Conservation (phyloP, 2,329 filamentous ascomycete species). For the Blastomyces silverae region DNA sequence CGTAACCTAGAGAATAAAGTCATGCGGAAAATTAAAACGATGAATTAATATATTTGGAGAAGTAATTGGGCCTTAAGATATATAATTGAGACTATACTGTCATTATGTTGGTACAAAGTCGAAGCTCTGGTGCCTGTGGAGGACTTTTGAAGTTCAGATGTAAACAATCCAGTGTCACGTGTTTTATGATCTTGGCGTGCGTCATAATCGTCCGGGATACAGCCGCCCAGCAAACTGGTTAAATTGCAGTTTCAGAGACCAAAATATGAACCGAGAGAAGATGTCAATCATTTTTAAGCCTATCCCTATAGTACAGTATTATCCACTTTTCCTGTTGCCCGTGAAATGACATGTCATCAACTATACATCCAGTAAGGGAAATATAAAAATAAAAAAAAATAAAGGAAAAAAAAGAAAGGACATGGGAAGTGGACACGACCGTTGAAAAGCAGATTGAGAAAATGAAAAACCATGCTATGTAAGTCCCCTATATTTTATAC, state of each 20-base stretch:
- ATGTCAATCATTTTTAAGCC: not conserved
- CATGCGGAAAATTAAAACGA: constrained; percentile 3
- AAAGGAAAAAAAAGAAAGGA: constrained; percentile 16
- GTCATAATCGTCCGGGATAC: not conserved
- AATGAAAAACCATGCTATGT: constrained; percentile 29
- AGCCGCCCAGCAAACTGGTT: too few relatives aligned
- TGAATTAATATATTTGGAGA: not conserved
- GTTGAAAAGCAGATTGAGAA: constrained; percentile 27
- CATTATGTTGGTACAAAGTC: not conserved
- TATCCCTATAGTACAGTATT: constrained; percentile 12
- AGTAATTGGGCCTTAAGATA: constrained; percentile 1
- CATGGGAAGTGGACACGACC: constrained; percentile 25
- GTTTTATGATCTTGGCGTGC: not conserved
- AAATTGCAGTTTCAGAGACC: not conserved
- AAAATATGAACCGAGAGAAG: not conserved
- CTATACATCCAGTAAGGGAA: constrained; percentile 23
- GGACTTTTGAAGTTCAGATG: not conserved
- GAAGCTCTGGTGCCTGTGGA: not conserved
- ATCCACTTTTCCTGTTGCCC: not conserved
- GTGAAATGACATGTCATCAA: constrained; percentile 7
- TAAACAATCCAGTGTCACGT: constrained; percentile 1
- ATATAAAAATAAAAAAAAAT: constrained; percentile 21
- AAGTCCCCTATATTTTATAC: constrained; percentile 22
- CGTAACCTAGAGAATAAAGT: not conserved
- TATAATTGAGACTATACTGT: not conserved